Evolutionary conservation across 2,329 filamentous ascomycete genomes (phyloP), one percentile per base, ranked within the genome.

Genomic region (Aspergillus sp.): DNA sequence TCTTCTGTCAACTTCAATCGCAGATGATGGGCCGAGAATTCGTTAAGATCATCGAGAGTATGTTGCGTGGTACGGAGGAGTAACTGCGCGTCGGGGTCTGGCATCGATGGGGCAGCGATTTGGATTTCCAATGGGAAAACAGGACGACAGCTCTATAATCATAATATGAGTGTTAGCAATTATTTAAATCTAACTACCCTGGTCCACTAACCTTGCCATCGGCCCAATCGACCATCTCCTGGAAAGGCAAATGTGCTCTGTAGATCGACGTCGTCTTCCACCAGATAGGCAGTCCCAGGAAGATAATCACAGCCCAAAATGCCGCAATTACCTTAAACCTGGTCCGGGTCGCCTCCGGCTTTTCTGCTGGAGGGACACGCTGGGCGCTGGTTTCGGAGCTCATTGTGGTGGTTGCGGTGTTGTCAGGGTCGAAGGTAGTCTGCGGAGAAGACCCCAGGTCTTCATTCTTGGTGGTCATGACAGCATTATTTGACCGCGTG

Each of bases 241-340:
- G 79, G 56, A 96, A 69, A 4, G 93, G 93, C 57, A 98, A 73
- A 41, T 83, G 79, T 10, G 91, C 90, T 47, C 93, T 82, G 67
- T 95, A 90, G 47, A 97, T 95, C 0, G 87, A 86, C 3, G 93
- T 98, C 0, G 93, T 97, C 67, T 83, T 84, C 83, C 89, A 94
- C 93, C 93, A 98, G 79, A 95, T 85, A 49, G 93, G 93, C 55
- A 98, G 68, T 2, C 93, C 93, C 5, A 98, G 72, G 25, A 85
- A 79, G 5, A 95, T 65, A 5, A 95, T 88, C 33, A 97, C 82
- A 4, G 83, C 74, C 93, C 93, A 98, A 69, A 96, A 97, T 7
- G 91, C 91, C 52, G 87, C 67, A 53, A 98, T 83, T 44, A 97
- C 85, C 53, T 77, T 76, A 43, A 82, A 81, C 47, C 93, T 84